phyloP scores from a whole-genome alignment of 305 asterid genomes.

The Fraxinus dipetala region DNA sequence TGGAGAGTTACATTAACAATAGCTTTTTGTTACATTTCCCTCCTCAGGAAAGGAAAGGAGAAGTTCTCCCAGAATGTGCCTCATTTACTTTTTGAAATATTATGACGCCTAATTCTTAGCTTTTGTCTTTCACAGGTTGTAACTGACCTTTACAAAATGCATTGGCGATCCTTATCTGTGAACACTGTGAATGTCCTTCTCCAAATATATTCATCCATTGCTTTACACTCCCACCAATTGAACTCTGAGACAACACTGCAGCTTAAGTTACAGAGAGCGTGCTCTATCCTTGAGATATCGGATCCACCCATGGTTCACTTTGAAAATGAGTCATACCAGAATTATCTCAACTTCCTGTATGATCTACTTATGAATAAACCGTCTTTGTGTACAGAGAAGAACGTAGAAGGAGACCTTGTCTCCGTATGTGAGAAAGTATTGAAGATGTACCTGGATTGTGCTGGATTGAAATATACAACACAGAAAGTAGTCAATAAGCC shows the following conservation, averaged over 20 bases:
- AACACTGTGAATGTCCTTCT: conserved; percentile 41
- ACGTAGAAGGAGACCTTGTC: conserved; percentile 62
- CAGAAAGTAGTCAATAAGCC: conserved; percentile 29
- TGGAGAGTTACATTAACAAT: background rate
- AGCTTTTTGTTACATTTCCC: background rate
- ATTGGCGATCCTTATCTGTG: conserved; percentile 49
- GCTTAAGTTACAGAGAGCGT: conserved; percentile 64
- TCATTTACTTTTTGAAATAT: background rate
- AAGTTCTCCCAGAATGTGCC: background rate
- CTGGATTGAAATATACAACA: conserved; percentile 42
- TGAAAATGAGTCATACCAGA: conserved; percentile 80
- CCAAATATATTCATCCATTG: conserved; percentile 50
- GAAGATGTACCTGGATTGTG: conserved; percentile 65
- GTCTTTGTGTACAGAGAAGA: conserved; percentile 47
- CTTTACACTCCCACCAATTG: conserved; percentile 70
- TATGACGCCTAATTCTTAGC: conserved; percentile 13
- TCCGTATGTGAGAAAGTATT: conserved; percentile 63
- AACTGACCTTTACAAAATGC: conserved; percentile 75
- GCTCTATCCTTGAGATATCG: conserved; percentile 69
- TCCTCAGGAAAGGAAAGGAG: background rate
- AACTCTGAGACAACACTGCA: conserved; percentile 50
- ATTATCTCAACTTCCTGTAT: conserved; percentile 59
- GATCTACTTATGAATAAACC: conserved; percentile 53
- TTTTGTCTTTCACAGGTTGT: conserved; percentile 55
- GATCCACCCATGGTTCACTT: conserved; percentile 89